phyloP scores from a whole-genome alignment of 495 filamentous ascomycete species.

The Elaphomyces granulatus region DNA sequence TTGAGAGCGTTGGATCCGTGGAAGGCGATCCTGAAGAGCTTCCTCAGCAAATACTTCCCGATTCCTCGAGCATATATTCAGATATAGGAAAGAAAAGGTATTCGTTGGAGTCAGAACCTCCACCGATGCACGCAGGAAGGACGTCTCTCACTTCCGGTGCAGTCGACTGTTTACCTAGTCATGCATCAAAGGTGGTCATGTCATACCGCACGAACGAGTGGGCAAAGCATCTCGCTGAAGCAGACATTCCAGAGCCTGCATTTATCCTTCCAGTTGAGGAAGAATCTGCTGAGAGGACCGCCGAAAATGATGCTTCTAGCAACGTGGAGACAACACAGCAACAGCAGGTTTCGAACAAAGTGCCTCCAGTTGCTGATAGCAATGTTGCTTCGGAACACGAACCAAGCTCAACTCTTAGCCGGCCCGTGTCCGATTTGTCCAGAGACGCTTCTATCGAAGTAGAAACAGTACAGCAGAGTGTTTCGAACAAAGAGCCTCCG shows the following conservation, averaged over 20 bases:
- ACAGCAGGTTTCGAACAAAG: conserved; percentile 50
- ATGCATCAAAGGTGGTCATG: conserved; percentile 53
- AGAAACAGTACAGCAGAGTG: conserved; percentile 46
- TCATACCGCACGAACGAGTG: conserved; percentile 91
- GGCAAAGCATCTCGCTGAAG: conserved; percentile 75
- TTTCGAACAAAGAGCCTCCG: conserved; percentile 29
- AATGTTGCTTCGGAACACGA: conserved; percentile 8
- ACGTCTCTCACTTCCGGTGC: conserved; percentile 20
- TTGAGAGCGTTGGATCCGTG: conserved; percentile 1
- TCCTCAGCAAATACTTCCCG: no score
- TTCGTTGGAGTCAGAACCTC: not conserved
- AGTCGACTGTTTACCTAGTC: conserved; percentile 26
- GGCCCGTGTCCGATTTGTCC: no score
- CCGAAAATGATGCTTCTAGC: conserved; percentile 35
- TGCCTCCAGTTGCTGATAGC: conserved; percentile 22
- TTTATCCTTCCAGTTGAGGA: conserved; percentile 39
- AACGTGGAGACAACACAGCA: conserved; percentile 53
- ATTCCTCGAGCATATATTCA: no score
- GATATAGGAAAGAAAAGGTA: not conserved
- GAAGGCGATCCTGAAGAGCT: not conserved
- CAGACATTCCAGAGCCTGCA: conserved; percentile 68
- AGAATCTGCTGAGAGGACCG: conserved; percentile 9
- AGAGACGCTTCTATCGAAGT: conserved; percentile 50
- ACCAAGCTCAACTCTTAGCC: no score
- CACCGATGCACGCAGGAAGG: conserved; percentile 14